Base-by-base conservation (phyloP, 768 basidiomycete genomes). In the Serpula lacrymans region DNA sequence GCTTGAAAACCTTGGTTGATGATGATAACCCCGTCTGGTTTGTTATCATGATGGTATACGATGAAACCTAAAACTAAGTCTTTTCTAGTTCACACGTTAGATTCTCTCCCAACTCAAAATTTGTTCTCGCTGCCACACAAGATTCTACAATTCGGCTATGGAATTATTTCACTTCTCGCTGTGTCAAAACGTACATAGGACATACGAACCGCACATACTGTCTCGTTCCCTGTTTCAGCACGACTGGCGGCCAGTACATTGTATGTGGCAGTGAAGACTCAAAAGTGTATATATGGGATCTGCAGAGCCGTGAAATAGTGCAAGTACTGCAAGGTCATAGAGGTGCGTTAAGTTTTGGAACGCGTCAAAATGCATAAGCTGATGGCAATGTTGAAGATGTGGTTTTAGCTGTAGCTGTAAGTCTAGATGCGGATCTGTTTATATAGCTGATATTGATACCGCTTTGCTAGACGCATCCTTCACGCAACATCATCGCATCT, bases 101-200 rank as follows among this genome's bases (percentile, higher is more conserved):
- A 51, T 98, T 98, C 64, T 89, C 94, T 16, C 92, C 91, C 0
- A 97, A 96, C 59, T 92, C 91, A 2, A 80, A 76, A 53, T 94
- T 86, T 62, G 77, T 98, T 18, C 74, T 99, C 29, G 87, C 84
- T 4, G 84, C 90, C 1, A 96, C 96, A 3, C 87, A 97, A 57
- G 94, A 98, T 59, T 95, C 91, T 5, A 92, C 89, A 0, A 82
- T 98, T 44, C 81, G 95, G 2, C 67, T 99, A 12, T 98, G 96
- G 93, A 88, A 95, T 59, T 92, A 86, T 57, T 89, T 92, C 45
- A 84, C 80, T 6, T 88, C 90, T 4, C 83, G 84, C 44, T 91
- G 91, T 50, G 82, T 95, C 17, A 97, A 98, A 67, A 95, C 93
- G 3, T 93, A 93, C 55, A 80, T 74, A 0, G 91, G 93, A 0